Conservation (phyloP, 2,329 filamentous ascomycete species). For the Ilyonectria mors-panacis region DNA sequence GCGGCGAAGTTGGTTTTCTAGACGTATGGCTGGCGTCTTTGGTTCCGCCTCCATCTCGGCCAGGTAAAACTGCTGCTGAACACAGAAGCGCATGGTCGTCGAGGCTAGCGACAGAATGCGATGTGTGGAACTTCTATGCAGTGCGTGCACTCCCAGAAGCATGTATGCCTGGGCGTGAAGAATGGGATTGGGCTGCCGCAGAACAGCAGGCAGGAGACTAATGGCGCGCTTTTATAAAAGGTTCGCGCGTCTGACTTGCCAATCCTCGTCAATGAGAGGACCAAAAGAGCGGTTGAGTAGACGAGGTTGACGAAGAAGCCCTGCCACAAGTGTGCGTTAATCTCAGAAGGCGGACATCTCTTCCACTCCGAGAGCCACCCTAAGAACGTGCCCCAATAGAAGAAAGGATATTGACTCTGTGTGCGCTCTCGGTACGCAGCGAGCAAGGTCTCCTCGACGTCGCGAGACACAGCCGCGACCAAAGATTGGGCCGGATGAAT, state of each 20-base stretch:
- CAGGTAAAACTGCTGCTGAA: conserved; percentile 47
- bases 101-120: conserved; percentile 47
- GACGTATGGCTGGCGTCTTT: background rate
- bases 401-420: conserved; percentile 48
- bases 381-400: conserved; percentile 35
- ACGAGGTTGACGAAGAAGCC: conserved; percentile 50
- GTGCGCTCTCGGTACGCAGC: conserved; percentile 46
- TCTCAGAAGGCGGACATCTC: conserved; percentile 17
- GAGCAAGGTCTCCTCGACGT: conserved; percentile 42
- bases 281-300: conserved; percentile 40
- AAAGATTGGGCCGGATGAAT: background rate
- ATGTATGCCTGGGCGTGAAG: conserved; percentile 36
- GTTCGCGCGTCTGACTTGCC: conserved; percentile 32
- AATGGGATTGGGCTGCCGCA: conserved; percentile 37
- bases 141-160: conserved; percentile 46
- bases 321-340: conserved; percentile 36
- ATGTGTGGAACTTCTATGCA: conserved; percentile 47
- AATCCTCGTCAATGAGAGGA: conserved; percentile 34
- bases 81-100: conserved; percentile 47
- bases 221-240: conserved; percentile 43
- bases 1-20: conserved; percentile 43
- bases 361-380: conserved; percentile 39
- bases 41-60: conserved; percentile 39
- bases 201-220: conserved; percentile 29
- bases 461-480: background rate